Base-by-base conservation (phyloP, 345 rosid genomes). In the Populus davidiana region DNA sequence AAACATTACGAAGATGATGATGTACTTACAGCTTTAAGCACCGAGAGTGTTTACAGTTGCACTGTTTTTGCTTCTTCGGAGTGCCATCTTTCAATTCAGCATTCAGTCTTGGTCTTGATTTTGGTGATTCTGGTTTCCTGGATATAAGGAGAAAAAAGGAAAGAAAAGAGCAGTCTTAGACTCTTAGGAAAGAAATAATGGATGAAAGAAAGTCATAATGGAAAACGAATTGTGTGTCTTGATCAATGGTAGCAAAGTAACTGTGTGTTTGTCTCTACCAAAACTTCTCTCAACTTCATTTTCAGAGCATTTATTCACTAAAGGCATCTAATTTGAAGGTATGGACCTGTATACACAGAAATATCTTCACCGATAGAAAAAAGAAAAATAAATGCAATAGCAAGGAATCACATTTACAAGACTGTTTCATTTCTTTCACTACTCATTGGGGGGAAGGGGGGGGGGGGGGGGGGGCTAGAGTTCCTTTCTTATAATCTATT, bases 21-120 rank as follows among this genome's bases (percentile, higher is more conserved):
- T 70, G 77, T 64, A 86, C 98, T 84, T 86, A 95, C 99, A 95
- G 81, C 86, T 96, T 96, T 89, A 96, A 89, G 89, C 98, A 94
- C 44, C 94, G 97, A 4, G 98, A 96, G 82, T 96, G 99, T 84
- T 91, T 94, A 80, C 99, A 96, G 81, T 96, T 96, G 77, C 98
- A 96, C 83, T 94, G 98, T 72, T 94, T 96, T 79, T 90, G 95
- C 89, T 92, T 96, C 85, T 91, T 95, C 49, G 98, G 97, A 56
- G 98, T 91, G 66, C 91, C 90, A 75, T 96, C 99, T 87, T 93
- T 94, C 41, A 84, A 81, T 72, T 93, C 99, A 76, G 78, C 81
- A 69, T 73, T 86, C 39, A 93, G 76, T 81, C 95, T 88, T 65
- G 93, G 74, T 82, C 90, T 92, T 52, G 93, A 77, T 76, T 83